Percentiles rank a stretch among this genome's conserved stretches.
These are phyloP conservation scores for Vaccinium vitisidaea DNA, from an alignment of 148 eudicot genomes.

Conservation along the genomic window DNA sequence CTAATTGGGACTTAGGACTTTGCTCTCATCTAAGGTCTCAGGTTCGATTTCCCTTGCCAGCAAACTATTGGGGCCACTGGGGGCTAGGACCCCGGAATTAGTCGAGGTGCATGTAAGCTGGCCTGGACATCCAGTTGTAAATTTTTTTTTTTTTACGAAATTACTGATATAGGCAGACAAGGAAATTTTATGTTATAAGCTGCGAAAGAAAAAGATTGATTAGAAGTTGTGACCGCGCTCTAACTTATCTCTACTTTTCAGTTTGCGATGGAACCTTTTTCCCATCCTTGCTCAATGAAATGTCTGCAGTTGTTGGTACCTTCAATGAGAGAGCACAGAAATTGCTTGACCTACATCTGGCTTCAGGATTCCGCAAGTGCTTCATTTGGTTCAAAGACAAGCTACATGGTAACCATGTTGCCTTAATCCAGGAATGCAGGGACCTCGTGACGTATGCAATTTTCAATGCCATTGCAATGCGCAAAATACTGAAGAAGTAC, in stretches of 20 bases:
- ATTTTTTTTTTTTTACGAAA: background rate
- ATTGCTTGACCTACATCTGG: slow-evolving; percentile 72
- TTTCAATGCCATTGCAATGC: slow-evolving; percentile 80
- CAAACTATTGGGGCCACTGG: too few relatives aligned
- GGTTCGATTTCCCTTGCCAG: too few relatives aligned
- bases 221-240: background rate
- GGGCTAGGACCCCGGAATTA: too few relatives aligned
- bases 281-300: slow-evolving; percentile 76
- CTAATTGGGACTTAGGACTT: background rate
- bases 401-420: slow-evolving; percentile 42
- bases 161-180: background rate
- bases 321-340: slow-evolving; percentile 77
- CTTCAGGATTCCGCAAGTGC: slow-evolving; percentile 71
- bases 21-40: too few relatives aligned
- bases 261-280: slow-evolving; percentile 91
- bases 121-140: too few relatives aligned
- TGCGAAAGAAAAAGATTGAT: background rate
- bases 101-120: too few relatives aligned
- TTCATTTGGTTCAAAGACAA: slow-evolving; percentile 63
- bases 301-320: slow-evolving; percentile 78
- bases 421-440: slow-evolving; percentile 66
- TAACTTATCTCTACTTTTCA: slow-evolving; percentile 20
- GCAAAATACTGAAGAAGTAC: slow-evolving; percentile 88
- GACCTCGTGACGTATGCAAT: slow-evolving; percentile 82
- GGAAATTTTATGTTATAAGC: background rate